Conservation (phyloP, 164 flowering plant genomes). For the Vitis labrusca region DNA sequence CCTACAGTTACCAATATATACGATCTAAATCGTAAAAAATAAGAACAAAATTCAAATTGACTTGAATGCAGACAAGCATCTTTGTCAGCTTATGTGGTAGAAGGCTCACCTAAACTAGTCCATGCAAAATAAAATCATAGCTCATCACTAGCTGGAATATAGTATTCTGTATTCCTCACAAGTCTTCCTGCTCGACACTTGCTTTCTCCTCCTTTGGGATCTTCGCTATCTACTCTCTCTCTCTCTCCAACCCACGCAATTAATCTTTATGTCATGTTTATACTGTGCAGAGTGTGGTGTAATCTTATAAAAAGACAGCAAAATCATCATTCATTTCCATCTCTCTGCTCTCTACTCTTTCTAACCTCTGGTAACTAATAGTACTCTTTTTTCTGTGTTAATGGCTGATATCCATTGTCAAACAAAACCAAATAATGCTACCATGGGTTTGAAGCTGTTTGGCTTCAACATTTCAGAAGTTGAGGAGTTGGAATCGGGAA, state of each 20-base stretch:
- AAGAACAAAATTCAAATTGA: too few relatives aligned
- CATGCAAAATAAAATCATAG: too few relatives aligned
- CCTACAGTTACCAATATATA: too few relatives aligned
- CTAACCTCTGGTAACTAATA: not conserved
- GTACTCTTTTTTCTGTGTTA: not conserved
- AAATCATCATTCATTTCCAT: not conserved
- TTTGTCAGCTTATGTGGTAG: too few relatives aligned
- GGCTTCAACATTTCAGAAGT: too few relatives aligned
- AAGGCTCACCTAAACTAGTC: too few relatives aligned
- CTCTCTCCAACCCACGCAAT: not conserved
- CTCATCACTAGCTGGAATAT: too few relatives aligned
- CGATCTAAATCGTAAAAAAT: too few relatives aligned
- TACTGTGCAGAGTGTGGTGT: not conserved
- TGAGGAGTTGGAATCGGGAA: not conserved
- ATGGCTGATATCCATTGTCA: constrained; percentile 10
- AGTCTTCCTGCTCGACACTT: constrained; percentile 9
- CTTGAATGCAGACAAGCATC: too few relatives aligned
- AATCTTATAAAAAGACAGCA: not conserved
- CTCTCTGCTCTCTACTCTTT: not conserved
- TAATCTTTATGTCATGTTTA: not conserved
- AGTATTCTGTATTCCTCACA: too few relatives aligned
- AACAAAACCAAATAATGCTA: not conserved
- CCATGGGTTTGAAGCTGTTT: too few relatives aligned
- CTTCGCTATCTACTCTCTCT: constrained; percentile 9
- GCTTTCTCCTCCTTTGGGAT: constrained; percentile 8